These are phyloP conservation scores for Mallotus nudiflorus DNA, from an alignment of 345 rosid species.

Conservation along the genomic window DNA sequence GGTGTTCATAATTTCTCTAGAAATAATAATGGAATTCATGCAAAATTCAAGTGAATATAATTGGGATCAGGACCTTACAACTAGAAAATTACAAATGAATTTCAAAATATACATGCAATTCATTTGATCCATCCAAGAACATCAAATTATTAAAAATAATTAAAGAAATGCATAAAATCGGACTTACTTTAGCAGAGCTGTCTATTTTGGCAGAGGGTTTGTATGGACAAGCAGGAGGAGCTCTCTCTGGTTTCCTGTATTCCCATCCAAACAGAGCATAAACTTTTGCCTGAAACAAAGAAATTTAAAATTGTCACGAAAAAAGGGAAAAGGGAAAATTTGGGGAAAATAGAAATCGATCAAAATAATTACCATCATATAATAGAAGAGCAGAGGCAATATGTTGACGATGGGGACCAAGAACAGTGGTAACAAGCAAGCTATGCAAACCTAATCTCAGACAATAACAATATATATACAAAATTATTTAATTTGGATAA, in stretches of 20 bases:
- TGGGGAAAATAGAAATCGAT: background rate
- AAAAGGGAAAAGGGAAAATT: background rate
- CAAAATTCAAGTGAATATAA: too few relatives aligned
- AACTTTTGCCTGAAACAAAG: conserved; percentile 56
- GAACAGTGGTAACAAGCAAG: conserved; percentile 89
- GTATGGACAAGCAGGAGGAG: conserved; percentile 83
- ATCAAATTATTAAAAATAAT: background rate
- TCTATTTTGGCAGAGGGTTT: conserved; percentile 52
- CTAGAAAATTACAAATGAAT: too few relatives aligned
- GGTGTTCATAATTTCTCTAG: background rate
- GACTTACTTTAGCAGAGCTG: conserved; percentile 48
- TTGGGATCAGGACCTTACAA: too few relatives aligned
- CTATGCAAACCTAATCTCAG: conserved; percentile 66
- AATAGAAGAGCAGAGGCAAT: conserved; percentile 67
- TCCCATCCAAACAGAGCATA: conserved; percentile 88
- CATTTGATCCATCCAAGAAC: background rate
- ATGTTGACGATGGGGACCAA: conserved; percentile 83
- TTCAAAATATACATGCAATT: too few relatives aligned
- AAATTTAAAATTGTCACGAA: background rate
- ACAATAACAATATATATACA: background rate
- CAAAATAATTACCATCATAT: conserved; percentile 49
- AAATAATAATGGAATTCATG: too few relatives aligned
- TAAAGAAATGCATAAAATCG: background rate
- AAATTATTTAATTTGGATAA: background rate
- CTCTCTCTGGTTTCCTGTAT: conserved; percentile 82